Evolutionary conservation across 2,329 filamentous ascomycete genomes (phyloP).

Genomic region (Colletotrichum filicis): DNA sequence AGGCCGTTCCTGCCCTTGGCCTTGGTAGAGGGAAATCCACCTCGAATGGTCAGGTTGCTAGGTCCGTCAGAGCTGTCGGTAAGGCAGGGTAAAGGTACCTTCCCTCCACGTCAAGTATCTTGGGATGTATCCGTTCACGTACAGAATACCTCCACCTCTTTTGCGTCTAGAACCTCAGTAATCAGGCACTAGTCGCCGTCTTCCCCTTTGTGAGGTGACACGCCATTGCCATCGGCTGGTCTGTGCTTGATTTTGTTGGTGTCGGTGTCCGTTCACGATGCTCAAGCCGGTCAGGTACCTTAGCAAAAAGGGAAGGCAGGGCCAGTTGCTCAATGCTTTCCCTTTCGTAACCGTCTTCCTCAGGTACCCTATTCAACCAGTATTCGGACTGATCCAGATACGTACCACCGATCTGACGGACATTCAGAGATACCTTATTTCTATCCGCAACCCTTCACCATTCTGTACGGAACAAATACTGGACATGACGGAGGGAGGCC

Average conservation of each 20-base stretch:
- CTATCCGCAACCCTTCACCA: neutral
- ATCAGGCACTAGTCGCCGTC: slow-evolving; percentile 16
- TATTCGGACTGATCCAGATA: no score
- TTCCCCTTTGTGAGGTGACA: slow-evolving; percentile 16
- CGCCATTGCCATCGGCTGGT: slow-evolving; percentile 21
- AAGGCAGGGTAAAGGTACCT: slow-evolving; percentile 12
- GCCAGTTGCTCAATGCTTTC: neutral
- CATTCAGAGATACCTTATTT: neutral
- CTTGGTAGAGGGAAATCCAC: slow-evolving; percentile 22
- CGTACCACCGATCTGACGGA: no score
- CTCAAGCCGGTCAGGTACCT: slow-evolving; percentile 3
- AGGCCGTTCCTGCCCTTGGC: slow-evolving; percentile 4
- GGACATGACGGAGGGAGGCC: neutral
- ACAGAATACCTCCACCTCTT: no score
- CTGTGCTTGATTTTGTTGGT: slow-evolving; percentile 16
- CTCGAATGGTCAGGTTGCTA: slow-evolving; percentile 1
- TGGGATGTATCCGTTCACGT: no score
- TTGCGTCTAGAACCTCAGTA: neutral
- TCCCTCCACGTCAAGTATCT: neutral
- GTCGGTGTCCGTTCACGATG: neutral
- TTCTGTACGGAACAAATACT: neutral
- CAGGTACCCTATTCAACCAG: neutral
- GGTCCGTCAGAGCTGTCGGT: slow-evolving; percentile 11
- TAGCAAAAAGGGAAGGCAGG: slow-evolving; percentile 10
- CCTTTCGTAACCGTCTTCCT: neutral